Conservation (phyloP, 2,329 filamentous ascomycete species). For the Catunica adiposa region DNA sequence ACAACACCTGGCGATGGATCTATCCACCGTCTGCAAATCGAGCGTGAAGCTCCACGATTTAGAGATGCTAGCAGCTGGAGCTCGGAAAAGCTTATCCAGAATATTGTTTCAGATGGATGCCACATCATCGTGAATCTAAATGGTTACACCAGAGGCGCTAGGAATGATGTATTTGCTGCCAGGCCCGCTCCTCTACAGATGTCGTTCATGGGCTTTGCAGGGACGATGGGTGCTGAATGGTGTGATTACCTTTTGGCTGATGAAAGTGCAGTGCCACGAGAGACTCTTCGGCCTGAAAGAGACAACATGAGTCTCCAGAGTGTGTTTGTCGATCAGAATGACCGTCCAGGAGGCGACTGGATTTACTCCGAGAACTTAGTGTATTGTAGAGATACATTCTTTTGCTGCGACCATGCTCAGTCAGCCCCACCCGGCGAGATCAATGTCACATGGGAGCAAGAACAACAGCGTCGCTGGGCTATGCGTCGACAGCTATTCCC, state of each 20-base stretch:
- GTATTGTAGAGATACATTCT: slow-evolving; percentile 87
- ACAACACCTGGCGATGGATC: slow-evolving; percentile 86
- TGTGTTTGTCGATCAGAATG: slow-evolving; percentile 47
- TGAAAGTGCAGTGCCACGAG: slow-evolving; percentile 64
- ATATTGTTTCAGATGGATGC: slow-evolving; percentile 75
- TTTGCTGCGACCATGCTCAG: slow-evolving; percentile 93
- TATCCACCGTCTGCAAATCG: slow-evolving; percentile 78
- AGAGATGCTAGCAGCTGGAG: slow-evolving; percentile 77
- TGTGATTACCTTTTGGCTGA: slow-evolving; percentile 95
- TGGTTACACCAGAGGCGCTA: slow-evolving; percentile 88
- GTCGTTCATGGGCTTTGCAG: slow-evolving; percentile 99
- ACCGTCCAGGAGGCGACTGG: slow-evolving; percentile 60
- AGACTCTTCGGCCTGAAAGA: slow-evolving; percentile 65
- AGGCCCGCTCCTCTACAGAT: slow-evolving; percentile 91
- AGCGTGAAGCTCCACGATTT: slow-evolving; percentile 81
- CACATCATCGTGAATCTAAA: slow-evolving; percentile 97
- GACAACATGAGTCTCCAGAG: slow-evolving; percentile 61
- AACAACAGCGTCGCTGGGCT: slow-evolving; percentile 66
- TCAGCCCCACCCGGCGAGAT: slow-evolving; percentile 60
- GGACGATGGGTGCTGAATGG: slow-evolving; percentile 91
- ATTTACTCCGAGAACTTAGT: slow-evolving; percentile 95
- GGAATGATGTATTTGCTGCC: slow-evolving; percentile 93
- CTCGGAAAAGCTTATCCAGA: slow-evolving; percentile 64
- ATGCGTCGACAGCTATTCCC: slow-evolving; percentile 93
- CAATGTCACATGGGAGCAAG: slow-evolving; percentile 62